These are phyloP conservation scores for Tolypocladium nubicola DNA, from an alignment of 2,329 filamentous ascomycete species.

Conservation along the genomic window DNA sequence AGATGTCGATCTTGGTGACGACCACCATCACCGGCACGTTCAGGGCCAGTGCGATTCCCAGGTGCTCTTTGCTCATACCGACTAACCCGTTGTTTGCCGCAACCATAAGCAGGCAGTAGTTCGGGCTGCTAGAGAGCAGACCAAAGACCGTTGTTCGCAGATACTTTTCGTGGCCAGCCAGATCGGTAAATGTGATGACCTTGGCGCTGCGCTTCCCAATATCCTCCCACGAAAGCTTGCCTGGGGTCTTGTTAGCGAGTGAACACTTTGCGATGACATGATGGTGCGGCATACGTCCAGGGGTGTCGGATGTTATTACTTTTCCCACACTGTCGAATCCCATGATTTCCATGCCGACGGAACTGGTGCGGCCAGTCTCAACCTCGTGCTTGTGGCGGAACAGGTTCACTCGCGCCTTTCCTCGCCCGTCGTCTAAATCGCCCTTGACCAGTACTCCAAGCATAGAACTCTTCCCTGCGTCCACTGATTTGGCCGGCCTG, in stretches of 20 bases:
- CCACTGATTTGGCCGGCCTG: conserved; percentile 40
- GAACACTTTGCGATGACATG: background rate
- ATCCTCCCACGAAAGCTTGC: conserved; percentile 85
- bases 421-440: conserved; percentile 85
- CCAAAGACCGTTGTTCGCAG: conserved; percentile 94
- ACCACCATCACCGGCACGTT: conserved; percentile 98
- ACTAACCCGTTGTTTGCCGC: conserved; percentile 95
- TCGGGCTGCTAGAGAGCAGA: conserved; percentile 84
- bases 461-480: conserved; percentile 95
- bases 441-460: conserved; percentile 93
- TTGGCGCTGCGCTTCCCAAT: conserved; percentile 92
- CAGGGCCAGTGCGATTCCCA: conserved; percentile 85
- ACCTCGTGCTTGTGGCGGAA: conserved; percentile 98
- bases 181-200: conserved; percentile 91
- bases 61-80: conserved; percentile 96
- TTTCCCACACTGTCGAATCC: conserved; percentile 84
- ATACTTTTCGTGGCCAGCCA: conserved; percentile 93
- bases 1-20: conserved; percentile 97
- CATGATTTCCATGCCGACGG: conserved; percentile 98
- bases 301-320: conserved; percentile 69
- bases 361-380: conserved; percentile 88
- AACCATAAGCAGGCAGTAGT: conserved; percentile 97
- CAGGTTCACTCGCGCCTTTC: conserved; percentile 86
- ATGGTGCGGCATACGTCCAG: conserved; percentile 53
- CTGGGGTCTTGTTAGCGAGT: conserved; percentile 12